Evolutionary conservation across 768 basidiomycete species (phyloP).

Genomic region (Rhizopogon sp.): DNA sequence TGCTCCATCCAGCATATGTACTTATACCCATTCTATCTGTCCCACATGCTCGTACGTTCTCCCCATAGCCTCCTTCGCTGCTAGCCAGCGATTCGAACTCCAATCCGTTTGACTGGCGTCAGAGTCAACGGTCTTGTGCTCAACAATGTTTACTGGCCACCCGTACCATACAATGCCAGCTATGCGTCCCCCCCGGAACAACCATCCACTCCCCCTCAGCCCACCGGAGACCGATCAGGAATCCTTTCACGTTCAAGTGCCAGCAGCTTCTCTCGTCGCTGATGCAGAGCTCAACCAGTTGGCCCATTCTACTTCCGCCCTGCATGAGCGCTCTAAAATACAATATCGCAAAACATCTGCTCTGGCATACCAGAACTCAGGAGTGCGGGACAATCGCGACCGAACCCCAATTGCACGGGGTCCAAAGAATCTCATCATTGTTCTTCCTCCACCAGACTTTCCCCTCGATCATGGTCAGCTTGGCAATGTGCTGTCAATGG

Average conservation of each 20-base stretch:
- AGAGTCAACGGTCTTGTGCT: background rate
- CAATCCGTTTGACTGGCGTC: background rate
- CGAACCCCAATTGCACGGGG: slow-evolving; percentile 31
- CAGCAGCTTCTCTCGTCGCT: background rate
- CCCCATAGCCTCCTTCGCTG: background rate
- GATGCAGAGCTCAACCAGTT: slow-evolving; percentile 12
- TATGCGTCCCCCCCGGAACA: slow-evolving; percentile 29
- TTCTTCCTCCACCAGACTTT: slow-evolving; percentile 59
- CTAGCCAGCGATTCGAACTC: slow-evolving; percentile 2
- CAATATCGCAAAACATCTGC: slow-evolving; percentile 44
- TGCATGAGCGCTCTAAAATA: slow-evolving; percentile 10
- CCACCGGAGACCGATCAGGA: slow-evolving; percentile 36
- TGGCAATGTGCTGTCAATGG: slow-evolving; percentile 52
- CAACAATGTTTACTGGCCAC: slow-evolving; percentile 20
- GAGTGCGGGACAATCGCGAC: slow-evolving; percentile 39
- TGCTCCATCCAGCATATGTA: slow-evolving; percentile 1
- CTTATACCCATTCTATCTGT: slow-evolving; percentile 8
- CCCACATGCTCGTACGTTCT: background rate
- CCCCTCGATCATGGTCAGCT: slow-evolving; percentile 54
- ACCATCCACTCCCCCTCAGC: slow-evolving; percentile 24
- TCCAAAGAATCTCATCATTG: slow-evolving; percentile 56
- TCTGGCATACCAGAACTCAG: slow-evolving; percentile 50
- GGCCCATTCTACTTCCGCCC: background rate
- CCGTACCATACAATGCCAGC: slow-evolving; percentile 37
- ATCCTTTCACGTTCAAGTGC: background rate